phyloP scores from a whole-genome alignment of 768 basidiomycete species.

The Psilocybe subaeruginosa region DNA sequence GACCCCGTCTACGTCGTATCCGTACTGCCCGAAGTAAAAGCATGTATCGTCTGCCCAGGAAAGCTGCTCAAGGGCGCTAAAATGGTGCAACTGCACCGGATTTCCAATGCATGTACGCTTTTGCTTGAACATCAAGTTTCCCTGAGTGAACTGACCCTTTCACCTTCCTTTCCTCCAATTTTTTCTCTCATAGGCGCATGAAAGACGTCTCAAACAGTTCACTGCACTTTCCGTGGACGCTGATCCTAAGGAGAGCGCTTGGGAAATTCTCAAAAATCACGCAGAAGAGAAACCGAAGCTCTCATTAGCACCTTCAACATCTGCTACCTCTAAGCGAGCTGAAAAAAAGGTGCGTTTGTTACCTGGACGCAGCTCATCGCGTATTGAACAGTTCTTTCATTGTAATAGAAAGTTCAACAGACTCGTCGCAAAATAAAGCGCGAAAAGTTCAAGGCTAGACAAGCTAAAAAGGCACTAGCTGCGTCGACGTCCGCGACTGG shows the following conservation, averaged over 20 bases:
- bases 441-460: slow-evolving; percentile 27
- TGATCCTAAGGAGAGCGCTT: slow-evolving; percentile 50
- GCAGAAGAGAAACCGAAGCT: slow-evolving; percentile 30
- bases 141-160: slow-evolving; percentile 9
- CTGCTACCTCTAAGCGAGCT: slow-evolving; percentile 56
- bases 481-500: not conserved
- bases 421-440: slow-evolving; percentile 49
- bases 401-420: slow-evolving; percentile 49
- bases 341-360: slow-evolving; percentile 59
- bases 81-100: slow-evolving; percentile 60
- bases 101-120: slow-evolving; percentile 62
- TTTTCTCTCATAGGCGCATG: slow-evolving; percentile 54
- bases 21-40: slow-evolving; percentile 54
- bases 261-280: slow-evolving; percentile 39
- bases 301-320: slow-evolving; percentile 20
- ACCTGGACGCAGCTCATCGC: not conserved
- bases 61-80: slow-evolving; percentile 65
- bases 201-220: slow-evolving; percentile 60
- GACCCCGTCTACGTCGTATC: slow-evolving; percentile 68
- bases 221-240: slow-evolving; percentile 38
- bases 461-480: slow-evolving; percentile 12
- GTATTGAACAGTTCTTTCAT: not conserved
- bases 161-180: not conserved
- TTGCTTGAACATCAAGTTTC: slow-evolving; percentile 13
- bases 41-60: slow-evolving; percentile 72